Percentiles rank a stretch among this genome's conserved stretches.
Conservation (phyloP, 2,329 filamentous ascomycete genomes). For the Neopestalotiopsis clavispora region DNA sequence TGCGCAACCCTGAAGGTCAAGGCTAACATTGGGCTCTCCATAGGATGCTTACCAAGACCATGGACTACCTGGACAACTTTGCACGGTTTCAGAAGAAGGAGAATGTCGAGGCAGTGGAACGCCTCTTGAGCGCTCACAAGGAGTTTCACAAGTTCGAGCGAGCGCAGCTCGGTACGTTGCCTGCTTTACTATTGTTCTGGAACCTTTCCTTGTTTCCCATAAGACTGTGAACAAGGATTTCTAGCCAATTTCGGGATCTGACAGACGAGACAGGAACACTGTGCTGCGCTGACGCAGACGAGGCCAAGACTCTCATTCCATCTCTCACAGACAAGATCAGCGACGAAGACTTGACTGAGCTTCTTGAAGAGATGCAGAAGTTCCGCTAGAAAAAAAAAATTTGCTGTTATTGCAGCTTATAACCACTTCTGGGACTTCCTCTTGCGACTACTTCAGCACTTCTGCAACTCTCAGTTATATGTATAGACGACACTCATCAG, state of each 20-base stretch:
- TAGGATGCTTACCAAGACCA: conserved; percentile 82
- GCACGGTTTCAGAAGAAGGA: conserved; percentile 95
- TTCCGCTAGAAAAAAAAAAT: conserved; percentile 48
- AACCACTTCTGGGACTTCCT: background rate
- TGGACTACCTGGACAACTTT: conserved; percentile 93
- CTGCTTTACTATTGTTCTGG: background rate
- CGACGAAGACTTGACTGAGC: conserved; percentile 84
- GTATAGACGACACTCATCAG: background rate
- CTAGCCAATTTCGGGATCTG: conserved; percentile 18
- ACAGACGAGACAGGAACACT: conserved; percentile 70
- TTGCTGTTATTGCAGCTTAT: background rate
- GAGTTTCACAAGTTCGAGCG: conserved; percentile 91
- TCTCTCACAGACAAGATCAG: conserved; percentile 87
- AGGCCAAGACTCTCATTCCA: conserved; percentile 95
- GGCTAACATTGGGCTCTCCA: conserved; percentile 14
- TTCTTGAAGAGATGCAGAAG: conserved; percentile 91
- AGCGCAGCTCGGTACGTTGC: conserved; percentile 78
- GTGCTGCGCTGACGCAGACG: conserved; percentile 90
- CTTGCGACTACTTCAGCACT: background rate
- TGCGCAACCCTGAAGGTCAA: background rate
- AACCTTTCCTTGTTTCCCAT: background rate
- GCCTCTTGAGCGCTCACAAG: conserved; percentile 78
- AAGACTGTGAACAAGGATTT: background rate
- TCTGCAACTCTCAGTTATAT: background rate
- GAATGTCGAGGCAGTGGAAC: conserved; percentile 92